Conservation (phyloP, 192 early-diverging fungal genomes). For the Gorgonomyces haynaldii region DNA sequence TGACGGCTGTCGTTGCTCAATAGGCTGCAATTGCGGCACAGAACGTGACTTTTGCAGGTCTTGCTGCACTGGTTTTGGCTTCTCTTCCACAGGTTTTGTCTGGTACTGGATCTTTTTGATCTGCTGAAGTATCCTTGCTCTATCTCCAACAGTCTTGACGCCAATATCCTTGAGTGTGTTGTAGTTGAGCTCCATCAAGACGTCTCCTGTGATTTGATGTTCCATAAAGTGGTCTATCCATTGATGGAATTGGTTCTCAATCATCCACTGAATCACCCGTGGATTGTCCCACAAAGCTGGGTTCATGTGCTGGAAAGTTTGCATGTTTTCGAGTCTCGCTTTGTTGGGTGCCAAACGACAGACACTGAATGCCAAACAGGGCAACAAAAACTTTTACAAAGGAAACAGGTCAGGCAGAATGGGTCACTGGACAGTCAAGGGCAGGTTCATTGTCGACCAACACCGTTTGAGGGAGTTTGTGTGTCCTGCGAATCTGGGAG, state of each 20-base stretch:
- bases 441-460: slow-evolving; percentile 9
- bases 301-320: no score
- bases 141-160: slow-evolving; percentile 69
- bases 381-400: slow-evolving; percentile 54
- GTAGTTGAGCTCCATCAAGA: slow-evolving; percentile 75
- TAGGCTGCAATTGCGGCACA: no score
- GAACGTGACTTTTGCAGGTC: no score
- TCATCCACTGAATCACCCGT: slow-evolving; percentile 21
- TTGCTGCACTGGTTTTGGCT: no score
- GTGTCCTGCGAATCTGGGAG: not conserved
- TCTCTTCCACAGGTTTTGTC: no score
- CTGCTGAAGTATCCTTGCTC: slow-evolving; percentile 63
- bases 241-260: slow-evolving; percentile 16
- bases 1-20: no score
- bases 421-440: slow-evolving; percentile 32
- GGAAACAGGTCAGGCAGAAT: slow-evolving; percentile 32
- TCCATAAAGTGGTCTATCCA: slow-evolving; percentile 32
- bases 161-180: slow-evolving; percentile 69
- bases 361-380: slow-evolving; percentile 30
- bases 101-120: slow-evolving; percentile 58
- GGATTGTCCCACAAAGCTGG: slow-evolving; percentile 21
- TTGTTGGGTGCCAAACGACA: slow-evolving; percentile 22
- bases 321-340: no score
- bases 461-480: slow-evolving; percentile 12
- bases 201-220: slow-evolving; percentile 70